Percentiles rank a stretch among this genome's conserved stretches.
phyloP scores from a whole-genome alignment of 2,329 filamentous ascomycete genomes.

The Colletotrichum kahawae region DNA sequence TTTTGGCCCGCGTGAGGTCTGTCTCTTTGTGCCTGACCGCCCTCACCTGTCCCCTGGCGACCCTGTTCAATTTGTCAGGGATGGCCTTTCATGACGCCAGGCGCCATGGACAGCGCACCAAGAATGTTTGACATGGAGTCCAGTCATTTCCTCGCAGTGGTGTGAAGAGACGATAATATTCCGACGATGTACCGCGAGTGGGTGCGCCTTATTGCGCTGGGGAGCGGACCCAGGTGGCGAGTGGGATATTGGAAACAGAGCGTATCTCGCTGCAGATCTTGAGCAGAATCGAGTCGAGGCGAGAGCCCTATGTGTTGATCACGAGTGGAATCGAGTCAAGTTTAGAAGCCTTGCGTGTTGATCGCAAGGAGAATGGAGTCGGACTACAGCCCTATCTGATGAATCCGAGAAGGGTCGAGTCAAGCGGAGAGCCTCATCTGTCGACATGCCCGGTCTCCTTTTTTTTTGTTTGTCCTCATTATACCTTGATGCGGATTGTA shows the following conservation, averaged over 20 bases:
- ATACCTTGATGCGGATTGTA: background rate
- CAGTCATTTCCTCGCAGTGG: constrained; percentile 12
- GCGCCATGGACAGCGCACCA: background rate
- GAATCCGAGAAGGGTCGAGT: background rate
- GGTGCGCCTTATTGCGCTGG: background rate
- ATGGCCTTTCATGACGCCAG: background rate
- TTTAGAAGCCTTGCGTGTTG: background rate
- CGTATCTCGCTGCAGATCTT: background rate
- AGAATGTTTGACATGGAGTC: background rate
- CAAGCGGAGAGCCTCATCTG: background rate
- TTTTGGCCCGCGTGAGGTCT: constrained; percentile 1
- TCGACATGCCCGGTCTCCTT: background rate
- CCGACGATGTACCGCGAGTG: constrained; percentile 5
- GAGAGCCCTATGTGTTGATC: background rate
- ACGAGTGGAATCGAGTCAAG: background rate
- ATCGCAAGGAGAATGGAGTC: background rate
- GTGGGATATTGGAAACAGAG: background rate
- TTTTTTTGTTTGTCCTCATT: background rate
- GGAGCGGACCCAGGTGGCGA: background rate
- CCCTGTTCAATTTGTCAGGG: constrained; percentile 7
- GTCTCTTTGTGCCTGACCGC: constrained; percentile 15
- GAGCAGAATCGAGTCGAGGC: background rate
- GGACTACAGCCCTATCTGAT: background rate
- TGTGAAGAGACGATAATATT: constrained; percentile 11
- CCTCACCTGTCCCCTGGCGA: background rate